Evolutionary conservation across 331 rosid species (phyloP), one percentile per base, ranked within the genome.

Genomic region (Phaseolus coccineus): DNA sequence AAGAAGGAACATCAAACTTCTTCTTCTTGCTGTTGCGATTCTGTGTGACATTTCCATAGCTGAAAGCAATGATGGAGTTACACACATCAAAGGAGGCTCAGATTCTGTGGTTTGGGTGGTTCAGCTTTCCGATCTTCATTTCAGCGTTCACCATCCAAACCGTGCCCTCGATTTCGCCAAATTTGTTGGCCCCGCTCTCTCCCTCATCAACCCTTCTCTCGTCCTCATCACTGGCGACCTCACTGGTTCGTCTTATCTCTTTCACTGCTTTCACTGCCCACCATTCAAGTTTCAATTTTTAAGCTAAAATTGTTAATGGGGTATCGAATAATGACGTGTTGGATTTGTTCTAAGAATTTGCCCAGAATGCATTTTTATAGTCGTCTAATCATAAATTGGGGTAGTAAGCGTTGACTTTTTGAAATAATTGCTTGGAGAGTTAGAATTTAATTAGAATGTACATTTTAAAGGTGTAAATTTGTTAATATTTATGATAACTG

Each of bases 51-150:
- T 79, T 40, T 40, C 31, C 71, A 16, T 12, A 25, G 56, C 47
- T 42, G 52, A 33, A 30, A 25, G 73, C 80, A 73, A 63, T 33
- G 87, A 42, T 15, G 71, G 77, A 50, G 87, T 77, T 68, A 74
- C 80, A 19, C 67, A 83, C 55, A 74, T 80, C n/a, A 83, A 86
- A 19, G 94, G 90, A 73, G 85, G 68, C 30, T 86, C 91, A 1
- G 92, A 89, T 81, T 92, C 96, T 14, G 85, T 93, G 57, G 77
- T 93, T 64, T 95, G 99, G 99, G 81, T 82, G 66, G 97, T 93
- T 88, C 99, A 95, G 89, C 91, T 95, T 42, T 93, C 99, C 53
- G 98, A 95, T 90, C 97, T 95, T 76, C 99, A 95, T 84, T 93
- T 95, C 88, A 95, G 99, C 78, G 90, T 89, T 65, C 97, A 95